Evolutionary conservation across 2,329 filamentous ascomycete species (phyloP).

Genomic region (Trichophyton rubrum): DNA sequence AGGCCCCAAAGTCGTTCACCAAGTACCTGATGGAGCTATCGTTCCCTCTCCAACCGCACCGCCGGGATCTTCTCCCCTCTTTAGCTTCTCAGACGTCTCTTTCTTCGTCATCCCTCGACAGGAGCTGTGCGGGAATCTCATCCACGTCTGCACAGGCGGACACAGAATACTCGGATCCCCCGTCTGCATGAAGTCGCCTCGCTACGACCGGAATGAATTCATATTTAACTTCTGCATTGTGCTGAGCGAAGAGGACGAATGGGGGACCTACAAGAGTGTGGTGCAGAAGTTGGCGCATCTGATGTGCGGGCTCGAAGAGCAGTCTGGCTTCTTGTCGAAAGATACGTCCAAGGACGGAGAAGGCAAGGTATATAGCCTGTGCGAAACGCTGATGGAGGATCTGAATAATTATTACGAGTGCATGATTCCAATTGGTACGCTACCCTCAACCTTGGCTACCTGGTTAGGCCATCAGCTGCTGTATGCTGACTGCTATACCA

Average conservation of each 20-base stretch:
- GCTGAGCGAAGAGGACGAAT: slow-evolving; percentile 56
- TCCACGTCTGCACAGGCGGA: slow-evolving; percentile 58
- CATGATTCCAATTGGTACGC: slow-evolving; percentile 87
- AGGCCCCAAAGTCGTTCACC: slow-evolving; percentile 53
- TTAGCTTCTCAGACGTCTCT: slow-evolving; percentile 75
- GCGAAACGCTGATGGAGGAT: slow-evolving; percentile 82
- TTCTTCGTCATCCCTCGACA: slow-evolving; percentile 92
- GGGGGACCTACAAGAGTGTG: slow-evolving; percentile 68
- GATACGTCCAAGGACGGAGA: slow-evolving; percentile 35
- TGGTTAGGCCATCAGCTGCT: too few species aligned
- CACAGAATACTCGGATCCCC: slow-evolving; percentile 79
- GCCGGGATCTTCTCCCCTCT: slow-evolving; percentile 48
- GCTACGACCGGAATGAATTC: slow-evolving; percentile 87
- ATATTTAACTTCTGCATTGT: slow-evolving; percentile 97
- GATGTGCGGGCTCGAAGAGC: slow-evolving; percentile 82
- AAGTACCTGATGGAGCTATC: slow-evolving; percentile 51
- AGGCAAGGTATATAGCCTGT: slow-evolving; percentile 51
- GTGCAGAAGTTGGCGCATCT: slow-evolving; percentile 74
- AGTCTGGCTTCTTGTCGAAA: slow-evolving; percentile 60
- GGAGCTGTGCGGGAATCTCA: slow-evolving; percentile 83
- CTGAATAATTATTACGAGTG: slow-evolving; percentile 95
- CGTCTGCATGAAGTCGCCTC: slow-evolving; percentile 68
- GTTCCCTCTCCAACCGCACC: slow-evolving; percentile 34
- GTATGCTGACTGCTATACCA: slow-evolving; percentile 23
- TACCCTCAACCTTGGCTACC: neutral